Conservation (phyloP, 148 eudicot genomes). For the Bassia scoparia region DNA sequence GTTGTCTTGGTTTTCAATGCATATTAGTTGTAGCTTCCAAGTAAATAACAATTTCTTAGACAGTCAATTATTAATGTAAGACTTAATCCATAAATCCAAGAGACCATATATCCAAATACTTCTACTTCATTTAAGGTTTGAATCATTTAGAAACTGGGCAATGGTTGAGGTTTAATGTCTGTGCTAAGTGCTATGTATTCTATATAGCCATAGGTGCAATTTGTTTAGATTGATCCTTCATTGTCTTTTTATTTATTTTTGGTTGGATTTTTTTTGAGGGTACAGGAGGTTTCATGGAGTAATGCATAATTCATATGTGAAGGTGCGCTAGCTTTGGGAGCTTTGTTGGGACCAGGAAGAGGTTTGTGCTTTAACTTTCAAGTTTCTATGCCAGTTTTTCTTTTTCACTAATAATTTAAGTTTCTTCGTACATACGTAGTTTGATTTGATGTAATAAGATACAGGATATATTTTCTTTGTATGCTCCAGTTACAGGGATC, state of each 20-base stretch:
- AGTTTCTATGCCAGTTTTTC: not conserved
- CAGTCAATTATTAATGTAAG: no score
- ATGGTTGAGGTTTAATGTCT: not conserved
- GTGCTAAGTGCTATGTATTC: no score
- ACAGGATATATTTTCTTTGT: not conserved
- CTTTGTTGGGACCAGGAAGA: conserved; percentile 92
- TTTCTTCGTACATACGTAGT: not conserved
- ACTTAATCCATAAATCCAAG: no score
- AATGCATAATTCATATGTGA: conserved; percentile 79
- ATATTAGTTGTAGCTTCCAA: no score
- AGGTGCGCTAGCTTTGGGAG: conserved; percentile 76
- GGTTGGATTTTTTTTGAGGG: conserved; percentile 9
- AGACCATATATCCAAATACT: no score
- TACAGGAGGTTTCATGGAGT: conserved; percentile 66
- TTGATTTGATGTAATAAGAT: not conserved
- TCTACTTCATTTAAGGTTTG: no score
- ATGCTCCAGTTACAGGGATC: not conserved
- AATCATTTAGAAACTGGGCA: no score
- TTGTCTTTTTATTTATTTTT: no score
- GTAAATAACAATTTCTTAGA: no score
- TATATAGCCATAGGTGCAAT: no score
- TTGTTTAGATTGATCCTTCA: no score
- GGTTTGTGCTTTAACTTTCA: conserved; percentile 43
- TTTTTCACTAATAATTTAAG: not conserved
- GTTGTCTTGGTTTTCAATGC: no score